phyloP scores from a whole-genome alignment of 1,139 yeast genomes.

The Blastobotrys aristatus region DNA sequence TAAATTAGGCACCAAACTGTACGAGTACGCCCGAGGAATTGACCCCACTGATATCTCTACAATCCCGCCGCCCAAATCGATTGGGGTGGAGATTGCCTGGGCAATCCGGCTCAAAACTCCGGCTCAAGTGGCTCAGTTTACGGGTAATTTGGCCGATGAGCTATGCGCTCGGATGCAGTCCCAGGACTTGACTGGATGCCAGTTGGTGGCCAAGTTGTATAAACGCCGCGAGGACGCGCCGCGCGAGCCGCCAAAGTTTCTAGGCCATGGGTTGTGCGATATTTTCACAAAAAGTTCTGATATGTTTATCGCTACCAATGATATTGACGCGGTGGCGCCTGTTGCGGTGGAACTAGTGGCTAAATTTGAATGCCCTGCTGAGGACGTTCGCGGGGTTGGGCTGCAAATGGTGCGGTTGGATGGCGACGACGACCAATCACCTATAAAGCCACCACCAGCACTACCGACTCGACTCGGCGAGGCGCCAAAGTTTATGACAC shows the following conservation, averaged over 20 bases:
- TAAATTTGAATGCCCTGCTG: conserved; percentile 53
- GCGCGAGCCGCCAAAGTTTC: conserved; percentile 62
- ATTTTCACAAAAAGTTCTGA: conserved; percentile 53
- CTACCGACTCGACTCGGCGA: not conserved
- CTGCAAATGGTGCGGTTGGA: conserved; percentile 55
- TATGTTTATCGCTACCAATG: conserved; percentile 55
- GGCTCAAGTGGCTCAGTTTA: conserved; percentile 58
- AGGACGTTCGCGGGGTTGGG: conserved; percentile 74
- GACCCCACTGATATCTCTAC: conserved; percentile 52
- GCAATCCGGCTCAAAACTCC: conserved; percentile 70
- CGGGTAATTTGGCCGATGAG: conserved; percentile 56
- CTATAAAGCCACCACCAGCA: not conserved
- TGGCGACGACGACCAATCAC: not conserved
- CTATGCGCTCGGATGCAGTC: conserved; percentile 48
- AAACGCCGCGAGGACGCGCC: conserved; percentile 62
- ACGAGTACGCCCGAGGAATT: conserved; percentile 56
- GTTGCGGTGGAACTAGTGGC: conserved; percentile 57
- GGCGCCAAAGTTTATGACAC: conserved; percentile 2
- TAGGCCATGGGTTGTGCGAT: conserved; percentile 84
- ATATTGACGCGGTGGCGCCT: conserved; percentile 54
- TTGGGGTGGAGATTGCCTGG: conserved; percentile 88
- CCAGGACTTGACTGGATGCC: conserved; percentile 49
- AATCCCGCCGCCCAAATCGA: conserved; percentile 58
- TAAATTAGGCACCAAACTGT: conserved; percentile 63
- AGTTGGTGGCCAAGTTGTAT: conserved; percentile 60